Evolutionary conservation across 192 early-diverging fungal species (phyloP), one percentile per base, ranked within the genome.

Genomic region (Mortierella alpina): DNA sequence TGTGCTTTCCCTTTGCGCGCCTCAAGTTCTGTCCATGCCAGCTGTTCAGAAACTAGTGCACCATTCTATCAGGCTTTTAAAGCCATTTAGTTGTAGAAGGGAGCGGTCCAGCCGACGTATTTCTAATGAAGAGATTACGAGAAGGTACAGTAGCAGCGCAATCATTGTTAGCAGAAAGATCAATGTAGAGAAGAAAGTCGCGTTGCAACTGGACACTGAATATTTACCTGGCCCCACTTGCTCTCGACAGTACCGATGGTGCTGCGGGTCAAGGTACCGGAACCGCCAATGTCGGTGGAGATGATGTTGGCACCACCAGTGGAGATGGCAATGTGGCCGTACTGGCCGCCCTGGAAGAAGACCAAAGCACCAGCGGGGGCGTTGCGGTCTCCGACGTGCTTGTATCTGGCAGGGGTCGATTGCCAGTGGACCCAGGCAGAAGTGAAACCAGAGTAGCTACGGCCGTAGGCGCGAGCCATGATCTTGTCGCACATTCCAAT

Each of bases 181-280:
- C 10, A 23, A 22, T 6, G 45, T 18, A 6, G 6, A 1, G 40
- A 61, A 42, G 59, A 44, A 61, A 31, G 31, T 31, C 31, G 31
- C 31, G 31, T 31, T 31, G 31, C 42, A 61, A 44, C 41, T 20
- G 3, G 5, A 42, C 31, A 61, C 22, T 14, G 14, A 2, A 61
- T 61, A 61, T 61, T 61, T 61, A 63, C 61, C 46, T 63, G 61
- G 12, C 61, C 61, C 61, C 61, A 63, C 44, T 63, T 63, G 41
- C 46, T 46, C 61, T 63, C 61, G 18, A 63, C 6, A 39, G 61
- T 20, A 22, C 41, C 14, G 18, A 63, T 63, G n/a, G 61, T 63
- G 61, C 61, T 63, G 61, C 61, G 61, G 40, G 61, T 63, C 45
- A 63, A 48, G 46, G 61, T 63, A 22, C 61, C 61, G n/a, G 6